These are phyloP conservation scores for Spirogloea muscicola DNA, from an alignment of 139 green algal species.

Conservation along the genomic window DNA sequence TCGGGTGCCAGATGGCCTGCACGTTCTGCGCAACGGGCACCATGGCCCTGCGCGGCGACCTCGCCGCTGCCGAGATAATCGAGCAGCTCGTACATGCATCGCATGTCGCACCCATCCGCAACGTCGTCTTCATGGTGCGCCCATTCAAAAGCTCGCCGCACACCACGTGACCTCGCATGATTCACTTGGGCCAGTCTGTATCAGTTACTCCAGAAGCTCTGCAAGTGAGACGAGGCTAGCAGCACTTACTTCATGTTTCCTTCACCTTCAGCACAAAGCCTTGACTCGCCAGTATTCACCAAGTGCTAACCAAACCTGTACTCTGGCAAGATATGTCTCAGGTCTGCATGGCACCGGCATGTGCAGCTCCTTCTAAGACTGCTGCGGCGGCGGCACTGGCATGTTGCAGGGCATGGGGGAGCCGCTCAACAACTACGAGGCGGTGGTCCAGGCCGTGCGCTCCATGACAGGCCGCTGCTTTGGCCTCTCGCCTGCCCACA, in stretches of 20 bases:
- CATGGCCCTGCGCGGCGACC: constrained; percentile 78
- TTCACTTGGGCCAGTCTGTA: too few relatives aligned
- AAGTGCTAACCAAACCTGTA: too few relatives aligned
- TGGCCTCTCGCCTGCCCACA: constrained; percentile 63
- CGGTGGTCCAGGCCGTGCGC: constrained; percentile 66
- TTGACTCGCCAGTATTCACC: too few relatives aligned
- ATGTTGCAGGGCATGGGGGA: constrained; percentile 74
- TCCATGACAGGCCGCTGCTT: constrained; percentile 75
- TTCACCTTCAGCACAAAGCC: too few relatives aligned
- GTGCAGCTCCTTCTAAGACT: background rate
- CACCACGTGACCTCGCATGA: too few relatives aligned
- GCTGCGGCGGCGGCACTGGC: constrained; percentile 42
- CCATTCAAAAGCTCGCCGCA: too few relatives aligned
- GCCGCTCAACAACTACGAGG: constrained; percentile 92
- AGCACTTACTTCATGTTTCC: too few relatives aligned
- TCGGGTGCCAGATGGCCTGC: constrained; percentile 93
- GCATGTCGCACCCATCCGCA: constrained; percentile 64
- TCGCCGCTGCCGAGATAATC: constrained; percentile 87
- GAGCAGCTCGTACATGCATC: constrained; percentile 89
- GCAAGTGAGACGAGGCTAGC: too few relatives aligned
- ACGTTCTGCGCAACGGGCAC: constrained; percentile 97
- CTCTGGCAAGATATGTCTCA: too few relatives aligned
- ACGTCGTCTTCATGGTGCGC: constrained; percentile 95
- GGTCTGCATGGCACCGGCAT: background rate
- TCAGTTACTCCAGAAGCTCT: too few relatives aligned